Base-by-base conservation (phyloP, 2,329 filamentous ascomycete species). In the Alternaria incomplexa region DNA sequence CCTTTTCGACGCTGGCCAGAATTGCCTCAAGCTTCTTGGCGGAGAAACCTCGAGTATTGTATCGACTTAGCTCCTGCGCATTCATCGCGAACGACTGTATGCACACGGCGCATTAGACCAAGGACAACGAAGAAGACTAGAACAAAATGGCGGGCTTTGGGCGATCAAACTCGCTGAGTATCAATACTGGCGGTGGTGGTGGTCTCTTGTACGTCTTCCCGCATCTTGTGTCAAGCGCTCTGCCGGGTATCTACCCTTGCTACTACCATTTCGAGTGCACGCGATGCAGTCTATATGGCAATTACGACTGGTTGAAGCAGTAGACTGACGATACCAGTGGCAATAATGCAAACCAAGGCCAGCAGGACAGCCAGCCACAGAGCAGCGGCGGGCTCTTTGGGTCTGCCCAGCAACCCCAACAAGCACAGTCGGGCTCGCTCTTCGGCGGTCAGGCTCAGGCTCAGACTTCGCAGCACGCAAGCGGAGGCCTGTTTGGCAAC, bases 131-230 rank as follows among this genome's bases (percentile, higher is more conserved):
- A 23, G n/a, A 26, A 47, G 23, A 17, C 22, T 11, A 44, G 67
- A 47, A 32, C 51, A 17, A 65, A 6, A 80, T 81, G 77, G 70
- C 82, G 72, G 81, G 81, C 46, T 82, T 84, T 68, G 82, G 82
- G 47, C 79, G 83, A 50, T 84, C 82, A 23, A 84, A 84, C 71
- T 83, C 82, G 61, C 78, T 88, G 73, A 85, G 82, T 62, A 83
- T 88, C 71, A 88, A 87, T 71, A 88, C 86, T 20, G 82, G 82
- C 28, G 46, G 55, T 15, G 61, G 61, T 25, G 73, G 83, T 73
- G 81, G 81, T 56, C 77, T 84, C 48, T 85, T 85, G 83, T 85
- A 77, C 77, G 83, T 79, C 26, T 62, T 46, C 53, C 12, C 25
- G 9, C 36, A 50, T 25, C 15, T 17, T 44, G 22, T 10, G 10